phyloP scores from a whole-genome alignment of 2,329 filamentous ascomycete genomes.

The Venturia oleaginea region DNA sequence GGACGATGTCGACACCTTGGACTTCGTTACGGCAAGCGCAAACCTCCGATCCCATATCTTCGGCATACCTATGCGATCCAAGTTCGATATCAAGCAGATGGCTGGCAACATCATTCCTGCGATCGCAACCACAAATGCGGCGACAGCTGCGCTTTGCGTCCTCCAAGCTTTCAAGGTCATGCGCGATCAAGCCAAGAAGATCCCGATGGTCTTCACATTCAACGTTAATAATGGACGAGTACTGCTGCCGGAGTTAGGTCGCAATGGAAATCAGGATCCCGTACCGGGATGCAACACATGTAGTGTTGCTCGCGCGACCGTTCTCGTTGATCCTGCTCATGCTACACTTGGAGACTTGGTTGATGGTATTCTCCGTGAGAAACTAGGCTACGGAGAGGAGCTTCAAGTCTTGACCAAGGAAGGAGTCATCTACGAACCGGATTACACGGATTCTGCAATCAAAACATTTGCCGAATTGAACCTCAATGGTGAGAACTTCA shows the following conservation, averaged over 20 bases:
- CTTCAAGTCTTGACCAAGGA: conserved; percentile 67
- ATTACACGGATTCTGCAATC: conserved; percentile 74
- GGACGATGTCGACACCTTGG: conserved; percentile 87
- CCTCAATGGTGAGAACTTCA: conserved; percentile 62
- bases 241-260: conserved; percentile 46
- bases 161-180: conserved; percentile 89
- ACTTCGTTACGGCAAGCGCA: conserved; percentile 85
- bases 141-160: conserved; percentile 86
- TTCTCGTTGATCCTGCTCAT: conserved; percentile 58
- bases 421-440: conserved; percentile 78
- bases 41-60: conserved; percentile 89
- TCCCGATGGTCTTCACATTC: conserved; percentile 80
- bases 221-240: conserved; percentile 52
- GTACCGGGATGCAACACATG: conserved; percentile 81
- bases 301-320: conserved; percentile 58
- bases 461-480: conserved; percentile 74
- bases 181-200: conserved; percentile 57
- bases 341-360: conserved; percentile 76
- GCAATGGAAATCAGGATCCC: conserved; percentile 39
- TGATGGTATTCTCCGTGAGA: conserved; percentile 57
- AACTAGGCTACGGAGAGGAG: conserved; percentile 73
- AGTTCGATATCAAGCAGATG: conserved; percentile 98
- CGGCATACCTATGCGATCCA: conserved; percentile 75
- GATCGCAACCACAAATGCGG: conserved; percentile 95
- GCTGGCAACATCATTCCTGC: conserved; percentile 98